Percentiles rank a stretch among this genome's conserved stretches.
Evolutionary conservation across 345 rosid genomes (phyloP).

Genomic region (Populus tremula): DNA sequence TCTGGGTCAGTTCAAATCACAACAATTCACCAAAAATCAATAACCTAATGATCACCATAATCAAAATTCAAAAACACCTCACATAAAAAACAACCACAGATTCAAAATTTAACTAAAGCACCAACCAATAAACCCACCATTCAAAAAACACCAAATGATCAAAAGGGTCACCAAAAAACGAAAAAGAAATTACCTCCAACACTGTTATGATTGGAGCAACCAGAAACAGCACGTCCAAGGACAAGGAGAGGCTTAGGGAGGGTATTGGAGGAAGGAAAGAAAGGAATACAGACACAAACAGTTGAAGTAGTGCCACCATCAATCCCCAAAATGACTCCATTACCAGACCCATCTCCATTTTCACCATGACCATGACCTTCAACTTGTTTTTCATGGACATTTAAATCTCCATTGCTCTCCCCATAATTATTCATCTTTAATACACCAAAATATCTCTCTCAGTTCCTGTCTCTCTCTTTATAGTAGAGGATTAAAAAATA

Average conservation of each 20-base stretch:
- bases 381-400: neutral
- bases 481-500: neutral
- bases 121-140: neutral
- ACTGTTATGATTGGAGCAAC: constrained; percentile 29
- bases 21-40: neutral
- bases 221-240: constrained; percentile 24
- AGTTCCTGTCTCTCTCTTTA: neutral
- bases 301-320: constrained; percentile 32
- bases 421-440: neutral
- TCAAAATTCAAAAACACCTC: neutral
- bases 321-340: constrained; percentile 22
- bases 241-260: constrained; percentile 11
- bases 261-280: neutral
- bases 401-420: constrained; percentile 5
- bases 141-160: neutral
- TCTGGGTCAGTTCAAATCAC: neutral
- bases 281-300: constrained; percentile 29
- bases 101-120: neutral
- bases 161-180: neutral
- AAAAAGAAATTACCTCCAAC: constrained; percentile 12
- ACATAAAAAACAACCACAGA: neutral
- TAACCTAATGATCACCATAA: neutral
- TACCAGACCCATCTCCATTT: constrained; percentile 4
- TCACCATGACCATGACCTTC: neutral
- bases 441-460: neutral